phyloP scores from a whole-genome alignment of 164 flowering plant species.

The Nelumbo lutea region DNA sequence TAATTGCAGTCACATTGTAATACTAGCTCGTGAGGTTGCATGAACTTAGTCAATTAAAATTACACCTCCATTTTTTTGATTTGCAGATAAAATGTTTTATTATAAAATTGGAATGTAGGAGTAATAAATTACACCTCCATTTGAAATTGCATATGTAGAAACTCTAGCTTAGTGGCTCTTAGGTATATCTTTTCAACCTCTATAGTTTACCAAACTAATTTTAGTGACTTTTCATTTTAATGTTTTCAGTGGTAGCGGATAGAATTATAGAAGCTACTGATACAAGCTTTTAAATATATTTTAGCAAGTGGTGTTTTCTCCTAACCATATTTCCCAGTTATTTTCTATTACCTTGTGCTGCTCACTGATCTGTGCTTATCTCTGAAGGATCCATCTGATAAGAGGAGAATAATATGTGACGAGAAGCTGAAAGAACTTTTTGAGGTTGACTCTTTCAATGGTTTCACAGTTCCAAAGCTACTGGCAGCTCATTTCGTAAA shows the following conservation, averaged over 20 bases:
- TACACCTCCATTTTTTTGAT: too few species aligned
- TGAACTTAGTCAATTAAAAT: neutral
- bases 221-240: too few species aligned
- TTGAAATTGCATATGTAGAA: too few species aligned
- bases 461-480: conserved; percentile 62
- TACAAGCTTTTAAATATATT: too few species aligned
- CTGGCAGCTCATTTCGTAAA: conserved; percentile 53
- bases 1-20: neutral
- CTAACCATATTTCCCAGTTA: neutral
- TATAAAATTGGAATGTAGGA: too few species aligned
- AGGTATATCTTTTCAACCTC: too few species aligned
- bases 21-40: neutral
- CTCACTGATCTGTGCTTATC: conserved; percentile 9
- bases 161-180: too few species aligned
- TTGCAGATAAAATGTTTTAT: too few species aligned
- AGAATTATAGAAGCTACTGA: too few species aligned
- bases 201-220: neutral
- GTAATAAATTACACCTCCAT: too few species aligned
- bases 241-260: neutral
- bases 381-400: conserved; percentile 80
- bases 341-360: neutral
- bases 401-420: conserved; percentile 62
- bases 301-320: neutral
- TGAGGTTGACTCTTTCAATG: conserved; percentile 67
- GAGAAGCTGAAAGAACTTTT: conserved; percentile 79